These are phyloP conservation scores for Cryphonectria radicalis DNA, from an alignment of 2,329 filamentous ascomycete species.

Conservation along the genomic window DNA sequence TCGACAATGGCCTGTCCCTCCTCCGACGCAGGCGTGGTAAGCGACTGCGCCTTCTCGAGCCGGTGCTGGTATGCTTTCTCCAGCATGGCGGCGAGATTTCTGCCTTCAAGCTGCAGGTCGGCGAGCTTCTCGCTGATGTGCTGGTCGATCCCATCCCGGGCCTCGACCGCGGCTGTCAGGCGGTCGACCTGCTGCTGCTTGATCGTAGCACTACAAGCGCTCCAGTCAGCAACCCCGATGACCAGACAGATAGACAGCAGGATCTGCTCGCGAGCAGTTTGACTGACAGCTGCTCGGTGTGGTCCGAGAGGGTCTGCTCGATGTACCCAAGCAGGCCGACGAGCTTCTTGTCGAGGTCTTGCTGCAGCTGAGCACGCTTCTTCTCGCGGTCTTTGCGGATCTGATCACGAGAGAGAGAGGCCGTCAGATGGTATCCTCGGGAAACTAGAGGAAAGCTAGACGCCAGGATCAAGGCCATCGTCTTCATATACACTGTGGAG, in stretches of 20 bases:
- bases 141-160: conserved; percentile 32
- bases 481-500: background rate
- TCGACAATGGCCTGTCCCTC: background rate
- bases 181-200: conserved; percentile 30
- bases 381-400: conserved; percentile 28
- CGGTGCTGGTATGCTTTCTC: conserved; percentile 32
- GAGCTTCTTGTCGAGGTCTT: conserved; percentile 23
- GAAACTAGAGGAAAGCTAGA: background rate
- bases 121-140: conserved; percentile 28
- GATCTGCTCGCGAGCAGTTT: no score
- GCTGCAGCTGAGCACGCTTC: conserved; percentile 24
- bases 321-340: conserved; percentile 18
- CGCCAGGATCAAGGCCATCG: background rate
- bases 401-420: conserved; percentile 2
- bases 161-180: conserved; percentile 31
- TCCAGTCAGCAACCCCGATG: background rate
- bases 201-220: conserved; percentile 23
- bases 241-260: background rate
- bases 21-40: conserved; percentile 9
- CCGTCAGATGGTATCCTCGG: background rate
- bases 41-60: conserved; percentile 29
- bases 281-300: conserved; percentile 24
- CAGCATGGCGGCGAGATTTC: conserved; percentile 31
- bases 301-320: conserved; percentile 18
- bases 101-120: conserved; percentile 22